phyloP scores from a whole-genome alignment of 805 yeast genomes.

The Kodamaea fukazawae region DNA sequence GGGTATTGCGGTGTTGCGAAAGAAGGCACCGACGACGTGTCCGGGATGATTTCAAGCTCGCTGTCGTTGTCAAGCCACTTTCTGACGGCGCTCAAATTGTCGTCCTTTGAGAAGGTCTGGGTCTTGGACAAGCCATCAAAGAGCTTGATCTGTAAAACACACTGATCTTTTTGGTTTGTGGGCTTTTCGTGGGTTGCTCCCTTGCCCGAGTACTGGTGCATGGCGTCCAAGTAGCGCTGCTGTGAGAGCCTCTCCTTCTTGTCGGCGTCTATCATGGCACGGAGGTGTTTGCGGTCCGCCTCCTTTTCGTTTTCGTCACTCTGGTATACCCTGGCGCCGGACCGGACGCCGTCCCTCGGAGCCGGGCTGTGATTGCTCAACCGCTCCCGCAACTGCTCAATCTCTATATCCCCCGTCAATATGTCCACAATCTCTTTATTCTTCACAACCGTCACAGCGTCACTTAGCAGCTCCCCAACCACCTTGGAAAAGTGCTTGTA shows the following conservation, averaged over 20 bases:
- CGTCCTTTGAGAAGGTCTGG: constrained; percentile 45
- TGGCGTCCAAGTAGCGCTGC: constrained; percentile 8
- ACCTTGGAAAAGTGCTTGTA: no score
- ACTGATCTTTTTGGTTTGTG: constrained; percentile 11
- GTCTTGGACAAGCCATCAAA: constrained; percentile 63
- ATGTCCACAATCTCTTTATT: no score
- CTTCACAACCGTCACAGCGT: no score
- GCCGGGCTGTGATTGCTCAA: no score
- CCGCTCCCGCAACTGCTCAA: no score
- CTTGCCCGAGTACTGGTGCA: constrained; percentile 14
- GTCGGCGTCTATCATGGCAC: constrained; percentile 52
- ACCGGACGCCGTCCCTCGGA: no score
- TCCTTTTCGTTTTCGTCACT: constrained; percentile 27
- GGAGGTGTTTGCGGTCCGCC: constrained; percentile 56
- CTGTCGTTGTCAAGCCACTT: constrained; percentile 54
- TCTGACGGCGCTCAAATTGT: constrained; percentile 57
- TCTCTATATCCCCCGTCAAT: no score
- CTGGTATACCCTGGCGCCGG: no score
- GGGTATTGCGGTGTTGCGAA: constrained; percentile 56
- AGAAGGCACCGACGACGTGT: constrained; percentile 46
- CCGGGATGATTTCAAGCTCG: constrained; percentile 28
- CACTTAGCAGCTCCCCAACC: no score
- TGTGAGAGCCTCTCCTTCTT: constrained; percentile 41
- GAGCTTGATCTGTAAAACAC: constrained; percentile 58
- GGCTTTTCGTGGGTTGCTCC: constrained; percentile 18